Evolutionary conservation across 2,329 filamentous ascomycete genomes (phyloP).

Genomic region (Fusarium scirpi): DNA sequence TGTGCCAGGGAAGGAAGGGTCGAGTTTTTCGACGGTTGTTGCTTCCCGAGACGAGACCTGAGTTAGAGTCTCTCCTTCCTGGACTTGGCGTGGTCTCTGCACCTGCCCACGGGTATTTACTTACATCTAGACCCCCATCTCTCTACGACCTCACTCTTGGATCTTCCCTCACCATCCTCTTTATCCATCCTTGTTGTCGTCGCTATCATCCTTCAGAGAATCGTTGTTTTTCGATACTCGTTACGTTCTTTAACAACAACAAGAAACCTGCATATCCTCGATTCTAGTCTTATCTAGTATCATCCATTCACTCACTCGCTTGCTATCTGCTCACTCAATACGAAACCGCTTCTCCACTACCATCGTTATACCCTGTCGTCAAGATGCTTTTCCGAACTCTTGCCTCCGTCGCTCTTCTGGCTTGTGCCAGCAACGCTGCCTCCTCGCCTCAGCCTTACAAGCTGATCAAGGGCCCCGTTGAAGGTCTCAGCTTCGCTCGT

Average conservation of each 20-base stretch:
- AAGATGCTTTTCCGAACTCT: conserved; percentile 54
- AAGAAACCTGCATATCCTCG: conserved; percentile 15
- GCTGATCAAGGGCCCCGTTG: conserved; percentile 53
- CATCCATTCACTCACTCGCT: conserved; percentile 21
- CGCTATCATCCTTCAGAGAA: conserved; percentile 33
- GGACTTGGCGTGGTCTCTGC: conserved; percentile 14
- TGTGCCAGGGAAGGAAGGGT: conserved; percentile 22
- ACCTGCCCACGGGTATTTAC: conserved; percentile 16
- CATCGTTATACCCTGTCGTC: conserved; percentile 38
- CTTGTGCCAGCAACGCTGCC: conserved; percentile 50
- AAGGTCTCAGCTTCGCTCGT: conserved; percentile 57
- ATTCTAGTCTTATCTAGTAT: conserved; percentile 36
- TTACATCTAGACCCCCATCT: conserved; percentile 33
- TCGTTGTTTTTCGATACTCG: conserved; percentile 44
- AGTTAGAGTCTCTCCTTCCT: conserved; percentile 29
- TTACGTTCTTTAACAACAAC: conserved; percentile 44
- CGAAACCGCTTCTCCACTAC: conserved; percentile 35
- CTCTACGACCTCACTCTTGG: conserved; percentile 20
- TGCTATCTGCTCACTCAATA: conserved; percentile 12
- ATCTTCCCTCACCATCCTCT: conserved; percentile 27
- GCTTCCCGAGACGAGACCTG: conserved; percentile 21
- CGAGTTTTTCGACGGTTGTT: conserved; percentile 13
- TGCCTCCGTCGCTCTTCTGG: conserved; percentile 52
- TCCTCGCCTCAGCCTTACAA: conserved; percentile 53
- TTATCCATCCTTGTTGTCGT: conserved; percentile 30